Evolutionary conservation across 2,329 filamentous ascomycete species (phyloP).

Genomic region (Paramyrothecium sp.): DNA sequence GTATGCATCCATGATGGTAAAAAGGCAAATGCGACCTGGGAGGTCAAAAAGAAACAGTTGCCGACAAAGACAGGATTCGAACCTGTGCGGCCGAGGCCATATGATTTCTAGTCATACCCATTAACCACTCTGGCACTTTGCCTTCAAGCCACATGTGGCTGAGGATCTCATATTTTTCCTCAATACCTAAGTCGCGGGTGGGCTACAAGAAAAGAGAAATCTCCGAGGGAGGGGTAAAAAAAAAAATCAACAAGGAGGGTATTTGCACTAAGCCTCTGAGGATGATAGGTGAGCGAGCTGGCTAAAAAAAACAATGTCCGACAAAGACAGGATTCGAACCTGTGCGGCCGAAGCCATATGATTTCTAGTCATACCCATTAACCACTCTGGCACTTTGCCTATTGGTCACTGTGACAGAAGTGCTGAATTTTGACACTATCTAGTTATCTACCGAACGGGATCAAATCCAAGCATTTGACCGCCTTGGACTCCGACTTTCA

Average conservation of each 20-base stretch:
- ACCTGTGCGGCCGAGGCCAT: conserved; percentile 12
- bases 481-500: too few species aligned
- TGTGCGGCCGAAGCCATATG: conserved; percentile 12
- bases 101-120: conserved; percentile 13
- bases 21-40: neutral
- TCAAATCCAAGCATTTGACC: too few species aligned
- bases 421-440: neutral
- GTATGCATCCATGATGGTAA: too few species aligned
- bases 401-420: neutral
- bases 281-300: too few species aligned
- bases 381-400: conserved; percentile 12
- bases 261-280: too few species aligned
- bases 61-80: conserved; percentile 11
- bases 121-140: conserved; percentile 13
- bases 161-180: neutral
- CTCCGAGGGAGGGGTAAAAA: too few species aligned
- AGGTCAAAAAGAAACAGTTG: neutral
- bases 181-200: too few species aligned
- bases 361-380: conserved; percentile 13
- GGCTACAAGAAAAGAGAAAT: too few species aligned
- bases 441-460: too few species aligned
- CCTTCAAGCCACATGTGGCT: neutral
- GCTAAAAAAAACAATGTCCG: neutral
- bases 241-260: neutral
- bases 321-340: conserved; percentile 12